Conservation (phyloP, 2,329 filamentous ascomycete species). For the Penicillium sp. region DNA sequence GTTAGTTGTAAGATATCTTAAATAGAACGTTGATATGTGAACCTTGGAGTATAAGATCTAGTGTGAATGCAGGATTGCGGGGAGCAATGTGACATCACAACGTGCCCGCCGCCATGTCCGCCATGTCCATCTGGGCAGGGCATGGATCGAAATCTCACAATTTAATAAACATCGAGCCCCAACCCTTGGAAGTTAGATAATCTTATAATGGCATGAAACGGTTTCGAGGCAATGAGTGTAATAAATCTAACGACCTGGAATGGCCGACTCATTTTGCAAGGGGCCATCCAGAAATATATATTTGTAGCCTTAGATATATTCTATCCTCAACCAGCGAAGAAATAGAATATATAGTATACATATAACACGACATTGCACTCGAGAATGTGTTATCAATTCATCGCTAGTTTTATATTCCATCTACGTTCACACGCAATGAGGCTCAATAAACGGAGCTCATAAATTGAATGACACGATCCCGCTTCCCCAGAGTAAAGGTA, state of each 20-base stretch:
- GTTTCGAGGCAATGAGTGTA: neutral
- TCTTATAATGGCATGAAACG: neutral
- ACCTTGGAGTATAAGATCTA: neutral
- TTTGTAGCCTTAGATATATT: neutral
- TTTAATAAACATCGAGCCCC: neutral
- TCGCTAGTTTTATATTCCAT: neutral
- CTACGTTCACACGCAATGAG: neutral
- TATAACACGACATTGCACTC: neutral
- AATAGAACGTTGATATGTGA: neutral
- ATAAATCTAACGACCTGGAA: neutral
- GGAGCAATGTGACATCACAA: neutral
- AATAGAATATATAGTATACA: neutral
- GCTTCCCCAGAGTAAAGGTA: neutral
- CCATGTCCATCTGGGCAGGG: neutral
- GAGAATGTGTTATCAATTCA: neutral
- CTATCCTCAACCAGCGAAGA: neutral
- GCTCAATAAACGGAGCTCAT: neutral
- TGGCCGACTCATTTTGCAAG: neutral
- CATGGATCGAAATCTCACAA: neutral
- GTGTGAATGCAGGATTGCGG: neutral
- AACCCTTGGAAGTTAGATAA: neutral
- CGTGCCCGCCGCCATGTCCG: neutral
- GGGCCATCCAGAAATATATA: neutral
- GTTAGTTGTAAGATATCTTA: neutral
- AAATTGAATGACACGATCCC: neutral